Base-by-base conservation (phyloP, 805 yeast genomes). In the Nakazawaea siamensis region DNA sequence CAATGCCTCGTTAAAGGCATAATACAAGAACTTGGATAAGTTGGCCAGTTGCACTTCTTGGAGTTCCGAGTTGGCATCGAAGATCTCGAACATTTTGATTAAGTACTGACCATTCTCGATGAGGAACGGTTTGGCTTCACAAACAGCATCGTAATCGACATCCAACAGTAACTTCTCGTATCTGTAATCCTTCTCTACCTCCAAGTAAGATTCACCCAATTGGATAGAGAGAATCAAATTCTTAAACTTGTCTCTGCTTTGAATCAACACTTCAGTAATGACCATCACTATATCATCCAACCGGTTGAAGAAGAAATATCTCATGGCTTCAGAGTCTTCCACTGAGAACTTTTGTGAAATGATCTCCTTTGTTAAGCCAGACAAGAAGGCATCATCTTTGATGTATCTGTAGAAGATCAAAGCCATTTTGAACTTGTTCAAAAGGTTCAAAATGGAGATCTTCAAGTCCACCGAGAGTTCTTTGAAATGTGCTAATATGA, bases 401-500 rank as follows among this genome's bases (percentile, higher is more conserved):
- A 35, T 27, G 12, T 26, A 17, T 7, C 27, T 11, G 19, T 35
- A 30, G n/a, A 35, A 35, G 21, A 14, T n/a, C 18, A 25, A 17
- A 2, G 44, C 33, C 10, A 35, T 24, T 17, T 31, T 23, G 24
- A 41, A 30, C 18, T 38, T 38, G 29, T 41, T 32, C 23, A 34
- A 28, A 4, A 29, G 8, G 20, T 31, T 41, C 23, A 41, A 33
- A 13, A 39, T 21, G 4, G 24, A 29, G 19, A 41, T 24, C 20
- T 41, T 41, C 30, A 39, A 35, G 17, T 39, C 38, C 7, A 29
- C 24, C 7, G 35, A 21, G 10, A 25, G 18, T 16, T 28, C 24
- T 13, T 13, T 16, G 25, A 52, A 52, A 35, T 53, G 50, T 3
- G 29, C 28, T 14, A 48, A 34, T 9, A 48, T 43, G 38, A 41